A percentile compares a stretch with the other conserved stretches of the same genome.
Evolutionary conservation across 345 rosid genomes (phyloP).

Genomic region (Eucalyptus marginata): DNA sequence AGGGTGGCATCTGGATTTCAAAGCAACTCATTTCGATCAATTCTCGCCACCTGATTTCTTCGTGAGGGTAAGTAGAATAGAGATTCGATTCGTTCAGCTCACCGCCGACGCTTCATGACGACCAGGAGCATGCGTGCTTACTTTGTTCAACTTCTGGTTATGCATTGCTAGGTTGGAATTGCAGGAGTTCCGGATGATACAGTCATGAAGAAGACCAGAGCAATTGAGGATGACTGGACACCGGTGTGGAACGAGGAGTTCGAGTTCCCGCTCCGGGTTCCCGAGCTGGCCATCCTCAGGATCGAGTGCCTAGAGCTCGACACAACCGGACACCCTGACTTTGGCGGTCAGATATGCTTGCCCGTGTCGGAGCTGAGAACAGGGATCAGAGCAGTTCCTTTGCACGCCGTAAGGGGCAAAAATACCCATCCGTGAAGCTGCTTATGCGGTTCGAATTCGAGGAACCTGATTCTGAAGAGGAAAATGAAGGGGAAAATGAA

Average conservation of each 20-base stretch:
- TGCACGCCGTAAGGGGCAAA: constrained; percentile 10
- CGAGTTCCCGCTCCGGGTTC: constrained; percentile 21
- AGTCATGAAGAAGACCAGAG: neutral
- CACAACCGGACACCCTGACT: constrained; percentile 16
- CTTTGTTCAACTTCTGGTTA: neutral
- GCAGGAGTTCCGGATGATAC: constrained; percentile 38
- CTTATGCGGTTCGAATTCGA: constrained; percentile 19
- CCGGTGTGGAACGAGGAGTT: constrained; percentile 40
- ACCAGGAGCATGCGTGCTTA: neutral
- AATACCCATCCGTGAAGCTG: constrained; percentile 8
- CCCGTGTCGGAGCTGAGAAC: constrained; percentile 22
- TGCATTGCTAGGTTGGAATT: constrained; percentile 27
- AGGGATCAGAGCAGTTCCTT: constrained; percentile 29
- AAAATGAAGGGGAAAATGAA: neutral
- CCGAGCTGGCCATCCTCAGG: constrained; percentile 45
- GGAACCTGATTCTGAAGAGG: neutral
- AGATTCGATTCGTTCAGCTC: neutral
- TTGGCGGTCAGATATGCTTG: constrained; percentile 41
- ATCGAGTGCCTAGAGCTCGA: constrained; percentile 38
- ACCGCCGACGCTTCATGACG: neutral
- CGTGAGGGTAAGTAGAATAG: constrained; percentile 29
- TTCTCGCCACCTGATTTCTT: constrained; percentile 89
- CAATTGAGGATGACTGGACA: constrained; percentile 27
- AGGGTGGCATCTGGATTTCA: constrained; percentile 77
- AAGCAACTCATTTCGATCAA: constrained; percentile 44